A percentile compares a stretch with the other conserved stretches of the same genome.
These are phyloP conservation scores for Aegilops longissima DNA, from an alignment of 176 grass and related monocot genomes.

Conservation along the genomic window DNA sequence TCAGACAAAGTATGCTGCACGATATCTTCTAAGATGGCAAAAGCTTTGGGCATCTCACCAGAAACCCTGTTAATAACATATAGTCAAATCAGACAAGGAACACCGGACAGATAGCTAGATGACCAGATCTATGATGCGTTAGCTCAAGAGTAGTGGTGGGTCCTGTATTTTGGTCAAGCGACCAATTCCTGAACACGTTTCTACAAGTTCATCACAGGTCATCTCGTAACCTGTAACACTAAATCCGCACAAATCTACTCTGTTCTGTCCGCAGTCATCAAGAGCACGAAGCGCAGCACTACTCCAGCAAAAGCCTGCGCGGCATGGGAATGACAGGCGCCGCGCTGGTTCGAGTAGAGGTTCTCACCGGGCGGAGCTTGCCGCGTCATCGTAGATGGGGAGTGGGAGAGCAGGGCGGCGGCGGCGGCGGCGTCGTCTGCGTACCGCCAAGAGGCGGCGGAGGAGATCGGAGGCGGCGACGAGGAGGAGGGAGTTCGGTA, in stretches of 20 bases:
- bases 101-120: not conserved
- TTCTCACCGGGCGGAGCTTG: conserved; percentile 42
- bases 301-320: not conserved
- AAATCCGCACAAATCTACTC: not conserved
- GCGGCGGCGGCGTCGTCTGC: conserved; percentile 15
- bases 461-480: conserved; percentile 39
- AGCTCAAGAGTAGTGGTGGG: not conserved
- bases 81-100: not conserved
- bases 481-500: conserved; percentile 31
- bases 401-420: conserved; percentile 38
- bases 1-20: conserved; percentile 3
- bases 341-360: not conserved
- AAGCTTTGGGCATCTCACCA: conserved; percentile 51
- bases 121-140: conserved; percentile 8
- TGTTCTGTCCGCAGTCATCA: not conserved
- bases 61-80: conserved; percentile 48
- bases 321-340: not conserved
- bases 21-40: conserved; percentile 77
- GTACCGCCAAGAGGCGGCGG: conserved; percentile 23
- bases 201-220: not conserved
- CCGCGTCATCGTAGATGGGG: conserved; percentile 21
- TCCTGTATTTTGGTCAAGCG: not conserved
- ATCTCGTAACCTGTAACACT: not conserved
- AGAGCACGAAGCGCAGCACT: conserved; percentile 5
- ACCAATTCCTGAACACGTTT: not conserved